A percentile compares a stretch with the other conserved stretches of the same genome.
Evolutionary conservation across 441 rosid species (phyloP).

Genomic region (Hura crepitans): DNA sequence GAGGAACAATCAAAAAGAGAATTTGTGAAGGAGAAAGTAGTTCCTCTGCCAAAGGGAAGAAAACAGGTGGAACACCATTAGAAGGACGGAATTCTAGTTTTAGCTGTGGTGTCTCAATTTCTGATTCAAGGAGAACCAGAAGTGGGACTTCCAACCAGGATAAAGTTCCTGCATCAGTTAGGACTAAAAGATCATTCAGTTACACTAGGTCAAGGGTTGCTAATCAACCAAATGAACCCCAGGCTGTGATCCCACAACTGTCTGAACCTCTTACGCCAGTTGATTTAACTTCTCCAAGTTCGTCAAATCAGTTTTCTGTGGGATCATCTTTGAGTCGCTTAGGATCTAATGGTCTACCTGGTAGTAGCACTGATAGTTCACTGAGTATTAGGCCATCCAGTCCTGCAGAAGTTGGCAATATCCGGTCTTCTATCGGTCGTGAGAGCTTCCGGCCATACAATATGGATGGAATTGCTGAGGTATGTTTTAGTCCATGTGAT

Average conservation of each 20-base stretch:
- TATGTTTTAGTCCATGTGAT: conserved; percentile 21
- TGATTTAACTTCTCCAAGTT: conserved; percentile 41
- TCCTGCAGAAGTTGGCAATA: conserved; percentile 51
- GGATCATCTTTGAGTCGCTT: conserved; percentile 31
- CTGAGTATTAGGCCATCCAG: conserved; percentile 43
- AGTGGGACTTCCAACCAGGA: conserved; percentile 43
- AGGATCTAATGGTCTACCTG: conserved; percentile 33
- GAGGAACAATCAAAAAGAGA: conserved; percentile 42
- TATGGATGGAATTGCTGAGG: conserved; percentile 95
- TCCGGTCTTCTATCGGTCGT: conserved; percentile 39
- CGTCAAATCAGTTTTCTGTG: conserved; percentile 31
- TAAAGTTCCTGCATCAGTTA: conserved; percentile 38
- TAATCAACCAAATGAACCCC: conserved; percentile 37
- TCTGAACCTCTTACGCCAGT: conserved; percentile 42
- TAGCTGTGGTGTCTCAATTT: conserved; percentile 44
- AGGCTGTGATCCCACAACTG: conserved; percentile 32
- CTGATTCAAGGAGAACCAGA: conserved; percentile 60
- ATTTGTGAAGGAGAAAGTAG: conserved; percentile 61
- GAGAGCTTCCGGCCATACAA: conserved; percentile 55
- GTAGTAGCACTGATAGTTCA: conserved; percentile 38
- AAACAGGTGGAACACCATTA: conserved; percentile 35
- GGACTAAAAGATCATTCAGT: conserved; percentile 47
- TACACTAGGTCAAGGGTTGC: conserved; percentile 40
- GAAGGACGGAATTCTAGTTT: conserved; percentile 41
- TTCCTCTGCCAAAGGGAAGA: conserved; percentile 57